phyloP scores from a whole-genome alignment of 495 filamentous ascomycete species.

The Penicillium ochrochloron region DNA sequence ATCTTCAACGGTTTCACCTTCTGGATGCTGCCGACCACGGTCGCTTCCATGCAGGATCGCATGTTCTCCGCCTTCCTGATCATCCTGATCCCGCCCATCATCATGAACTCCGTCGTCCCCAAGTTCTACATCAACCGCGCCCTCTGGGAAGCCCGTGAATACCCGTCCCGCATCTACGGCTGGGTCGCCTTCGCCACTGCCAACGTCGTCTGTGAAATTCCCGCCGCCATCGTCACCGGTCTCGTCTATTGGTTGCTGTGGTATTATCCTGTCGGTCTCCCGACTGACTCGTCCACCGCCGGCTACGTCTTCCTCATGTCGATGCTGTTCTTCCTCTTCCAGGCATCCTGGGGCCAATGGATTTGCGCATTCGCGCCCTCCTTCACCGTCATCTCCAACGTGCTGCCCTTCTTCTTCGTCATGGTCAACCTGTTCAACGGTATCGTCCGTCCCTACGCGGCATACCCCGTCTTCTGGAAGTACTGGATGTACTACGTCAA shows the following conservation, averaged over 20 bases:
- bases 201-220: constrained; percentile 77
- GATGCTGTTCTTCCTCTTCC: constrained; percentile 81
- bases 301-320: constrained; percentile 88
- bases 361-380: constrained; percentile 80
- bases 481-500: constrained; percentile 82
- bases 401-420: constrained; percentile 67
- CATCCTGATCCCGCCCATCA: constrained; percentile 71
- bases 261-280: constrained; percentile 80
- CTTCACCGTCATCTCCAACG: constrained; percentile 80
- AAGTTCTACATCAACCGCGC: constrained; percentile 80
- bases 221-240: constrained; percentile 63
- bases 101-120: constrained; percentile 78
- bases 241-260: constrained; percentile 76
- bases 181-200: constrained; percentile 85
- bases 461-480: constrained; percentile 82
- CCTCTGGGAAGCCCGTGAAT: constrained; percentile 77
- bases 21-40: constrained; percentile 68
- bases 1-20: constrained; percentile 89
- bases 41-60: constrained; percentile 76
- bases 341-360: constrained; percentile 80
- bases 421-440: constrained; percentile 80
- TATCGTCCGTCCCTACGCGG: constrained; percentile 64
- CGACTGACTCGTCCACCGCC: constrained; percentile 62
- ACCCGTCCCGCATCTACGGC: constrained; percentile 76
- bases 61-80: constrained; percentile 82